Conservation (phyloP, 192 early-diverging fungal species). For the Ambispora gerdemannii region DNA sequence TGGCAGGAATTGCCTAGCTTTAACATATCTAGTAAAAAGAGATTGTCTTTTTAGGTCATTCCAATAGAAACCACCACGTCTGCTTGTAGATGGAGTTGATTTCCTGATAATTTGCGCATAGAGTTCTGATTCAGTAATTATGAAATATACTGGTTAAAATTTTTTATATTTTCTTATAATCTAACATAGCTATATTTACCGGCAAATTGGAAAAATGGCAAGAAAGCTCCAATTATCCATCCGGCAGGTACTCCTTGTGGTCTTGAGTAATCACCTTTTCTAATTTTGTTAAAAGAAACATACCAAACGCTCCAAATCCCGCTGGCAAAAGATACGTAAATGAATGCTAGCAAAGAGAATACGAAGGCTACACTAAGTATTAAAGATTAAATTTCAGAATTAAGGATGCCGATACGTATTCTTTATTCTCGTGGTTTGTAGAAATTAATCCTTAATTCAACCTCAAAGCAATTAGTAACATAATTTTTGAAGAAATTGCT, state of each 20-base stretch:
- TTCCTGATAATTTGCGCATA: conserved; percentile 46
- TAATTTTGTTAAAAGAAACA: conserved; percentile 44
- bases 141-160: no score
- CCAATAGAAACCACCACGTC: conserved; percentile 64
- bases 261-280: conserved; percentile 48
- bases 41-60: conserved; percentile 45
- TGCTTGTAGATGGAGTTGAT: conserved; percentile 58
- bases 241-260: conserved; percentile 29
- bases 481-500: no score
- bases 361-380: no score
- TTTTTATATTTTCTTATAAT: no score
- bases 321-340: conserved; percentile 72
- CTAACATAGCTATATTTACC: conserved; percentile 73
- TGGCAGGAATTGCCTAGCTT: conserved; percentile 54
- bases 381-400: no score
- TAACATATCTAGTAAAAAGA: conserved; percentile 40
- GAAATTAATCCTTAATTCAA: no score
- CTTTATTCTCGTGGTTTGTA: no score
- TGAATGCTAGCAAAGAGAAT: conserved; percentile 76
- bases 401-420: no score
- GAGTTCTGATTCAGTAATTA: conserved; percentile 36
- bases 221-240: conserved; percentile 36
- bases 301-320: conserved; percentile 61
- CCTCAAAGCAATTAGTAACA: no score
- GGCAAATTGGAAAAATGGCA: conserved; percentile 60